Evolutionary conservation across 352 stramenopile species (phyloP).

Genomic region (Globisporangium uncinulatum): DNA sequence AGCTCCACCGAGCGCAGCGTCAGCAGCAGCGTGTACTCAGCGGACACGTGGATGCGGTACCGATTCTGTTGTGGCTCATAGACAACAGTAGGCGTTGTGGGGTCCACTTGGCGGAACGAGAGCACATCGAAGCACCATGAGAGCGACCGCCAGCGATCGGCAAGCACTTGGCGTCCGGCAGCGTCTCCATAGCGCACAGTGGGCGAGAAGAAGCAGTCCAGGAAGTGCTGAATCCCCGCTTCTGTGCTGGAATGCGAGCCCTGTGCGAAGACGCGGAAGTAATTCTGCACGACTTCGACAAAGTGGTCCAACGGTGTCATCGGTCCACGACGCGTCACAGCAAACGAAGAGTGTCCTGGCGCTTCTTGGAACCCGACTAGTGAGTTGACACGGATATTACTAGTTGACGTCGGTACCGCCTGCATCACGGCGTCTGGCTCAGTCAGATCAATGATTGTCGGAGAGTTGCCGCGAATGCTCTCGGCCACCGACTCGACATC

Average conservation of each 20-base stretch:
- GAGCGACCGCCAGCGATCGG: slow-evolving; percentile 15
- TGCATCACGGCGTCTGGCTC: background rate
- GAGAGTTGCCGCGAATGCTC: background rate
- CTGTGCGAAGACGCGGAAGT: slow-evolving; percentile 9
- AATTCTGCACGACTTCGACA: slow-evolving; percentile 4
- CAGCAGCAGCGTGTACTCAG: slow-evolving; percentile 13
- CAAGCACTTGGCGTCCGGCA: slow-evolving; percentile 5
- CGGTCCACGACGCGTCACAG: slow-evolving; percentile 1
- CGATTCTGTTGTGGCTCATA: slow-evolving; percentile 10
- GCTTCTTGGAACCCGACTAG: background rate
- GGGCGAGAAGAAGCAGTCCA: slow-evolving; percentile 6
- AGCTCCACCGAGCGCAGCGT: slow-evolving; percentile 12
- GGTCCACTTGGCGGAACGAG: slow-evolving; percentile 6
- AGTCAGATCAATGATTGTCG: background rate
- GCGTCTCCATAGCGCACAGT: slow-evolving; percentile 7
- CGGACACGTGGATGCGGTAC: slow-evolving; percentile 7
- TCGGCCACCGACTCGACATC: background rate
- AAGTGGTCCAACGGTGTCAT: slow-evolving; percentile 13
- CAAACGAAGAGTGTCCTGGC: too few species aligned
- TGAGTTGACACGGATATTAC: background rate
- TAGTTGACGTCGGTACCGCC: background rate
- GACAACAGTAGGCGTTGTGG: background rate
- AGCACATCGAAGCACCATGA: slow-evolving; percentile 15
- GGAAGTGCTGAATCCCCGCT: slow-evolving; percentile 1
- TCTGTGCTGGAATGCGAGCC: slow-evolving; percentile 5